Conservation (phyloP, 352 stramenopile genomes). For the Globisporangium cederbergense region DNA sequence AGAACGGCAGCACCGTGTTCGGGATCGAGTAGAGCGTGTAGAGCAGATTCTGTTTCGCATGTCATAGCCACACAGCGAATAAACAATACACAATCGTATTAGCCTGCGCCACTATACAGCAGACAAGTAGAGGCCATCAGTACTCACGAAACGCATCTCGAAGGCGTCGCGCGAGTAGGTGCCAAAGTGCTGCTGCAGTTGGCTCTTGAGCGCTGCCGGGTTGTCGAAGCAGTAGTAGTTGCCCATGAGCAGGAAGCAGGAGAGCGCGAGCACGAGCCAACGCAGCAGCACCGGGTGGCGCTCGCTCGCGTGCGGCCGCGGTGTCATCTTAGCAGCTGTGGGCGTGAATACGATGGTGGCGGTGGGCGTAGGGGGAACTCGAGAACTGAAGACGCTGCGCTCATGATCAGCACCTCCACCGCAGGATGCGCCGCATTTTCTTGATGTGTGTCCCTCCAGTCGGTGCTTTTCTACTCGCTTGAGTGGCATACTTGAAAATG, state of each 20-base stretch:
- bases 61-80: neutral
- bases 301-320: neutral
- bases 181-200: constrained; percentile 84
- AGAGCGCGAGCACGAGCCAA: constrained; percentile 86
- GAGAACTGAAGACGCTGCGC: neutral
- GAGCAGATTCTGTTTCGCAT: constrained; percentile 74
- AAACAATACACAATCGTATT: neutral
- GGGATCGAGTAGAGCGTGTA: constrained; percentile 94
- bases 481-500: neutral
- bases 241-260: constrained; percentile 84
- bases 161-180: constrained; percentile 65
- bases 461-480: neutral
- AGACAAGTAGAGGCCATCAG: neutral
- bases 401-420: neutral
- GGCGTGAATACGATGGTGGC: no score
- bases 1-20: constrained; percentile 92
- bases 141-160: constrained; percentile 73
- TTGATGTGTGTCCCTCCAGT: neutral
- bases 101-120: neutral
- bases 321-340: neutral
- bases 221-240: constrained; percentile 93
- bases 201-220: constrained; percentile 82
- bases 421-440: constrained; percentile 6
- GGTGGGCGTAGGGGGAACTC: neutral
- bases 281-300: constrained; percentile 37